Conservation (phyloP, 1,284 basidiomycete species). For the Psilocybe mexicana region DNA sequence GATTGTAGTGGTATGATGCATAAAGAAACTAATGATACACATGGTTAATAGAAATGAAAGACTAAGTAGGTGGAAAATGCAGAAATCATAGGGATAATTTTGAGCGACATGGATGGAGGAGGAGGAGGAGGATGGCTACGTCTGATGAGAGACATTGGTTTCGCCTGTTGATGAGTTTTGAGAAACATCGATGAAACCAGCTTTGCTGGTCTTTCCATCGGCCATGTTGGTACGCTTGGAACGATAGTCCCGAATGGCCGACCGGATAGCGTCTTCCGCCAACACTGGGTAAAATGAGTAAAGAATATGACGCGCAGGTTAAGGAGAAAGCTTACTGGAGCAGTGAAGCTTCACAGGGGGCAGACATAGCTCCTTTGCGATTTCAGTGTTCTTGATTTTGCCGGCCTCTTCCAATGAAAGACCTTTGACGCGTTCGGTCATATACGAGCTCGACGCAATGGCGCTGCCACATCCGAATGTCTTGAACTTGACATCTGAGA, state of each 20-base stretch:
- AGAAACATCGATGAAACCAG: constrained; percentile 76
- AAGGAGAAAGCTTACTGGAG: constrained; percentile 59
- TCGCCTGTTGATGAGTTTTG: constrained; percentile 68
- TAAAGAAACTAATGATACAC: constrained; percentile 16
- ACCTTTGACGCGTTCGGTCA: constrained; percentile 98
- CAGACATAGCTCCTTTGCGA: constrained; percentile 93
- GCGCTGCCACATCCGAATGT: constrained; percentile 97
- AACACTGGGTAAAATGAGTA: constrained; percentile 59
- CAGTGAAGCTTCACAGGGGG: constrained; percentile 97
- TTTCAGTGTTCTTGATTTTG: constrained; percentile 98
- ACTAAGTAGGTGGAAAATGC: constrained; percentile 16
- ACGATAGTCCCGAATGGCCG: constrained; percentile 91
- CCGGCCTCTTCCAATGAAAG: constrained; percentile 93
- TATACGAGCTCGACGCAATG: constrained; percentile 95
- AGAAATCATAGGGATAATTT: constrained; percentile 19
- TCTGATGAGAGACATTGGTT: constrained; percentile 60
- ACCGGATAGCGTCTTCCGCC: constrained; percentile 97
- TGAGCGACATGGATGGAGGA: constrained; percentile 7
- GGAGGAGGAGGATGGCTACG: constrained; percentile 14
- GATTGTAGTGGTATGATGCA: constrained; percentile 16
- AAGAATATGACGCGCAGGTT: constrained; percentile 16
- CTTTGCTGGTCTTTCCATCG: constrained; percentile 42
- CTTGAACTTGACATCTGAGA: constrained; percentile 99
- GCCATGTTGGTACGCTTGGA: constrained; percentile 65
- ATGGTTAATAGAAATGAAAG: constrained; percentile 19